Conservation (phyloP, 768 basidiomycete species). For the Inosperma sp. region DNA sequence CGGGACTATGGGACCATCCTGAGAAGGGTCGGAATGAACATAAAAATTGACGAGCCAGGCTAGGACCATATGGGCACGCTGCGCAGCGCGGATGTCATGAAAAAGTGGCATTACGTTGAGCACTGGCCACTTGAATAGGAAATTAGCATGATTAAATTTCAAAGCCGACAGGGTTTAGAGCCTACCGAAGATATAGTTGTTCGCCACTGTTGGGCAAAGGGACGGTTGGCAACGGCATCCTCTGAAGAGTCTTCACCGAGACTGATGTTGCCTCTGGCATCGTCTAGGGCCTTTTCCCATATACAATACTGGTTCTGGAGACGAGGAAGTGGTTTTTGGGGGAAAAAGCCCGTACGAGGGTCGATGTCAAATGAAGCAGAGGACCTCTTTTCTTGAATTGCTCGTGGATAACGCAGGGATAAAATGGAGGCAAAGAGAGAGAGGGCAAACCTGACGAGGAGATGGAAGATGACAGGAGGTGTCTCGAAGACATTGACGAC, state of each 20-base stretch:
- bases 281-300: conserved; percentile 68
- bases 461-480: conserved; percentile 46
- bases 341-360: conserved; percentile 79
- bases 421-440: conserved; percentile 44
- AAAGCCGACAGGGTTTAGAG: conserved; percentile 15
- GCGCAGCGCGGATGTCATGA: conserved; percentile 54
- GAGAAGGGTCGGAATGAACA: conserved; percentile 67
- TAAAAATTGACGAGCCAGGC: conserved; percentile 90
- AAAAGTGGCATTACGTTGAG: conserved; percentile 53
- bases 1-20: conserved; percentile 55
- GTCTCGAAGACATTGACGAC: conserved; percentile 47
- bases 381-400: conserved; percentile 30
- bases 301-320: conserved; percentile 49
- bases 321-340: conserved; percentile 53
- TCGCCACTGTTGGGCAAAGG: conserved; percentile 67
- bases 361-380: conserved; percentile 54
- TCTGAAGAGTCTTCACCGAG: conserved; percentile 54
- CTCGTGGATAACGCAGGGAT: conserved; percentile 28
- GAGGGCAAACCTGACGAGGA: conserved; percentile 44
- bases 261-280: conserved; percentile 49
- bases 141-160: conserved; percentile 2
- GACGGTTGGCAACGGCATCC: conserved; percentile 43
- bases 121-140: conserved; percentile 59
- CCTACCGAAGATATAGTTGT: conserved; percentile 57
- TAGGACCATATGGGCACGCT: conserved; percentile 86